Percentiles rank a stretch among this genome's conserved stretches.
phyloP scores from a whole-genome alignment of 139 green algal species.

The Asterochloris sp. region DNA sequence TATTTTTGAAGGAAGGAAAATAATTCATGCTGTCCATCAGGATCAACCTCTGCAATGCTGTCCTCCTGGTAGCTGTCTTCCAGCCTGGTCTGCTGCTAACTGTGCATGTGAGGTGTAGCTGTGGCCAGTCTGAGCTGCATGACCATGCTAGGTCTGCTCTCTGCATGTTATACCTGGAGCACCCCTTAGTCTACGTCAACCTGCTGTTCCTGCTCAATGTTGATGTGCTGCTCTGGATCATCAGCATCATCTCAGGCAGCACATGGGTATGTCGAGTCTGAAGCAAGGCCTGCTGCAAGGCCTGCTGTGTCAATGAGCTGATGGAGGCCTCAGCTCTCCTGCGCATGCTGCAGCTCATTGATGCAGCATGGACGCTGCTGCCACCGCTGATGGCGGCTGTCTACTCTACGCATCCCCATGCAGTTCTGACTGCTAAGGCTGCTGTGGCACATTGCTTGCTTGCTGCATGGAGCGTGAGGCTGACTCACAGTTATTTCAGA shows the following conservation, averaged over 20 bases:
- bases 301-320: no score
- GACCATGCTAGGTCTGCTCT: no score
- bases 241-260: slow-evolving; percentile 43
- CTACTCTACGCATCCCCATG: slow-evolving; percentile 43
- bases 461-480: slow-evolving; percentile 40
- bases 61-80: no score
- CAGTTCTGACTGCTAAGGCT: slow-evolving; percentile 6
- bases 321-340: not conserved
- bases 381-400: slow-evolving; percentile 48
- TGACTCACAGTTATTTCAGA: slow-evolving; percentile 72
- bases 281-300: not conserved
- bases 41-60: no score
- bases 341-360: slow-evolving; percentile 39
- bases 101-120: no score
- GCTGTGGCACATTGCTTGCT: slow-evolving; percentile 32
- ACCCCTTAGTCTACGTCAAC: not conserved
- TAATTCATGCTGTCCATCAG: no score
- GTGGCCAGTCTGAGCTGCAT: no score
- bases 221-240: slow-evolving; percentile 32
- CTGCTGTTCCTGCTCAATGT: not conserved
- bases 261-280: slow-evolving; percentile 32
- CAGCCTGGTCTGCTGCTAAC: no score
- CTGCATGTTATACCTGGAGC: not conserved
- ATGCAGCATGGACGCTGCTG: slow-evolving; percentile 68
- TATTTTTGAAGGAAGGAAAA: no score